phyloP scores from a whole-genome alignment of 495 filamentous ascomycete species.

The Evernia prunastri region DNA sequence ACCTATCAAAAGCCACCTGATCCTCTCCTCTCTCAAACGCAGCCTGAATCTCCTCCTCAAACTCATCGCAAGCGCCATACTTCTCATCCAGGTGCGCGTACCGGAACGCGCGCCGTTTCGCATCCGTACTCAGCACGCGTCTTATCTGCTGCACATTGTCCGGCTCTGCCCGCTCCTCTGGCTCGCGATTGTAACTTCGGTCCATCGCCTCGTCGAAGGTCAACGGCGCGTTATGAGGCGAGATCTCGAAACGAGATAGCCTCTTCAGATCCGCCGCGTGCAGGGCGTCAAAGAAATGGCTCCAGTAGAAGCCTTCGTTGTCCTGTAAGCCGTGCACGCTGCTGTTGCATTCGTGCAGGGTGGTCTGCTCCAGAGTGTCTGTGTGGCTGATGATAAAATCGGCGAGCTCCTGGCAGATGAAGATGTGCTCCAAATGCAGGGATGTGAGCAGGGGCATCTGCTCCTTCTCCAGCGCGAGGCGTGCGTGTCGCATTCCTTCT shows the following conservation, averaged over 20 bases:
- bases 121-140: neutral
- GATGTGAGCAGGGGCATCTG: slow-evolving; percentile 2
- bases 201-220: neutral
- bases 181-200: neutral
- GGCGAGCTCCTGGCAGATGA: slow-evolving; percentile 7
- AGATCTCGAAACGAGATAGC: neutral
- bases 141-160: neutral
- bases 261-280: neutral
- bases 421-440: slow-evolving; percentile 6
- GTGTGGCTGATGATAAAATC: neutral
- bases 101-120: neutral
- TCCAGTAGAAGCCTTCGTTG: slow-evolving; percentile 2
- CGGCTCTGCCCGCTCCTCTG: neutral
- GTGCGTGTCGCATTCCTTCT: neutral
- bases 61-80: neutral
- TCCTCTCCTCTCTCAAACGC: slow-evolving; percentile 1
- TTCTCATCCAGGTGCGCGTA: neutral
- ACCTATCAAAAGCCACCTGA: neutral
- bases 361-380: neutral
- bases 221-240: neutral
- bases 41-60: neutral
- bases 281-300: slow-evolving; percentile 17
- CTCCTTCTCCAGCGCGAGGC: neutral
- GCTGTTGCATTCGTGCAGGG: neutral
- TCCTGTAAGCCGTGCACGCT: neutral